These are phyloP conservation scores for Diaporthe caulivora DNA, from an alignment of 2,329 filamentous ascomycete species.

Conservation along the genomic window DNA sequence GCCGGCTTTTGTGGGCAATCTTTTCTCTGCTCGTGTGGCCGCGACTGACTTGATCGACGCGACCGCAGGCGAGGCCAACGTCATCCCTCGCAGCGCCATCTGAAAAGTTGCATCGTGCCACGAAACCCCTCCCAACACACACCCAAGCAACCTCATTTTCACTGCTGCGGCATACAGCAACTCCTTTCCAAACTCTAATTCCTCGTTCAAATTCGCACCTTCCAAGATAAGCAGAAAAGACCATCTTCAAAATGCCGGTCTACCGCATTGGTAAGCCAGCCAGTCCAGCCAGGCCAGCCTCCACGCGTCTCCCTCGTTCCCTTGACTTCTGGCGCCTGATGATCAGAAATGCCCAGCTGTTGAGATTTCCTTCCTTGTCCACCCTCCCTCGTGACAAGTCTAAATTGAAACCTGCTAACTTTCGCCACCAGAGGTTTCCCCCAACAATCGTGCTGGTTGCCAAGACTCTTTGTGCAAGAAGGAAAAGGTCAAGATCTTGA, in stretches of 20 bases:
- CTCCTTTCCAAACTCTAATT: background rate
- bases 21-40: background rate
- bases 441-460: conserved; percentile 80
- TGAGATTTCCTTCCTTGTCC: background rate
- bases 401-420: background rate
- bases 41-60: conserved; percentile 7
- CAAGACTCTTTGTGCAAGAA: conserved; percentile 81
- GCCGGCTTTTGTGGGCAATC: background rate
- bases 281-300: conserved; percentile 40
- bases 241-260: conserved; percentile 53
- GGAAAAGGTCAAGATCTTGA: conserved; percentile 75
- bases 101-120: conserved; percentile 24
- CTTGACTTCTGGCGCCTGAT: background rate
- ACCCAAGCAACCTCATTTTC: background rate
- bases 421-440: conserved; percentile 72
- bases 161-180: background rate
- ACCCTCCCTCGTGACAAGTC: background rate
- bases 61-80: conserved; percentile 6
- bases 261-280: conserved; percentile 60
- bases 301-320: background rate
- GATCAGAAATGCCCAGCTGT: background rate
- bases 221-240: no score
- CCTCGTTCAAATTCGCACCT: background rate
- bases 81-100: conserved; percentile 22
- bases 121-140: background rate